Evolutionary conservation across 768 basidiomycete species (phyloP), one percentile per base, ranked within the genome.

Genomic region (Tylopilus felleus): DNA sequence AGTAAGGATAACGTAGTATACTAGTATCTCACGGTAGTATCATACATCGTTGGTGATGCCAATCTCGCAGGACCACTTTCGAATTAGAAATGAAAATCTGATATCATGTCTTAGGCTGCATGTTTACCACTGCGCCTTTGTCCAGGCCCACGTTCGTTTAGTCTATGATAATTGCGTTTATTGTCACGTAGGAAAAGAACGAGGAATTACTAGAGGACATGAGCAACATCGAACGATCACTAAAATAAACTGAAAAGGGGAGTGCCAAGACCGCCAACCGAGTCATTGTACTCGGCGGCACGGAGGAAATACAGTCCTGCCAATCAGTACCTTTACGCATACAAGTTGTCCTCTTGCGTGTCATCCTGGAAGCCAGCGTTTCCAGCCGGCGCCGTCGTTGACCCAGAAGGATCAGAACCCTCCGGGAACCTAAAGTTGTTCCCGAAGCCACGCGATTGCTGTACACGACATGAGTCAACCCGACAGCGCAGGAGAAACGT

Each of bases 351-450:
- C 64, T 96, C 94, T 52, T 82, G 85, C 9, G 84, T 75, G 60
- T 97, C 93, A 56, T 95, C 92, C 33, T 84, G 79, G 75, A 93
- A 93, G 22, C 84, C 88, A 33, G 86, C 74, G 56, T 93, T 93
- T 47, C 83, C 81, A n/a, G 79, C 71, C 8, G 78, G 73, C 12
- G 75, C 74, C 35, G 73, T 64, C 44, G 74, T 60, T 25, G 72
- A 71, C 21, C 64, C 65, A 44, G 67, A 61, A 36, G 73, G 63
- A 16, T 66, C 69, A 52, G 66, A 74, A 48, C 83, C 80, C 63
- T 95, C 95, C 28, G 97, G 97, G 93, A 99, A 99, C 80, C 92
- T 95, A 86, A 99, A 99, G 71, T 84, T 88, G 75, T 87, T 88
- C 45, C 96, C 95, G 68, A 97, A 94, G 42, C 87, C 88, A 67